Conservation (phyloP, 2,329 filamentous ascomycete genomes). For the Trichoderma hamatum region DNA sequence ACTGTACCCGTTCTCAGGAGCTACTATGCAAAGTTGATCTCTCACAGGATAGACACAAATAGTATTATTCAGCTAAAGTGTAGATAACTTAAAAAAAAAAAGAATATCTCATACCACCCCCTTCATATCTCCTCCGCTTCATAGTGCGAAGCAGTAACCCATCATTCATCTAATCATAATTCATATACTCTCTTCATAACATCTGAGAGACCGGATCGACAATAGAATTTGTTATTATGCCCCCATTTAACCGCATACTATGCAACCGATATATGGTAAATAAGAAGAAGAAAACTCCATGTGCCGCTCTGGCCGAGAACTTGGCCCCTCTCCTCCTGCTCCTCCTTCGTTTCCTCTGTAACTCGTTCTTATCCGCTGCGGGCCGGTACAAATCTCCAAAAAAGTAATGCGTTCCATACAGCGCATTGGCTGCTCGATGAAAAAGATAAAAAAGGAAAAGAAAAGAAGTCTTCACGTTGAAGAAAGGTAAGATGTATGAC, state of each 20-base stretch:
- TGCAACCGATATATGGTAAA: conserved; percentile 26
- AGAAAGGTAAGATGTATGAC: conserved; percentile 20
- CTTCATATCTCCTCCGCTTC: neutral
- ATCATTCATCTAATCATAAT: conserved; percentile 10
- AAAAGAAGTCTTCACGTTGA: conserved; percentile 24
- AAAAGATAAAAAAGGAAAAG: neutral
- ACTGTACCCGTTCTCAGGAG: neutral
- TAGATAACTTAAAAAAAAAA: neutral
- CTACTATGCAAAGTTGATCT: neutral
- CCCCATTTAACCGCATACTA: conserved; percentile 26
- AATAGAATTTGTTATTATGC: conserved; percentile 21
- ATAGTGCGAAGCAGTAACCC: neutral
- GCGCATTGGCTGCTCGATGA: neutral
- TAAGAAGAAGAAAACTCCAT: neutral
- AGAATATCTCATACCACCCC: neutral
- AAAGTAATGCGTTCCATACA: neutral
- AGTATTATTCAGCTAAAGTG: neutral
- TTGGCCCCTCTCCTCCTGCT: neutral
- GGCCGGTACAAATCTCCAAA: conserved; percentile 20
- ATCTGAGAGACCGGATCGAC: neutral
- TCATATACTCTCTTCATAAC: neutral
- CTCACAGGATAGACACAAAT: too few relatives aligned
- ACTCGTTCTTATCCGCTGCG: neutral
- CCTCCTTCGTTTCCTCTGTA: conserved; percentile 2
- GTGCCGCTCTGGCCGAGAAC: conserved; percentile 14